Conservation (phyloP, 805 yeast genomes). For the Candida hungchunana region DNA sequence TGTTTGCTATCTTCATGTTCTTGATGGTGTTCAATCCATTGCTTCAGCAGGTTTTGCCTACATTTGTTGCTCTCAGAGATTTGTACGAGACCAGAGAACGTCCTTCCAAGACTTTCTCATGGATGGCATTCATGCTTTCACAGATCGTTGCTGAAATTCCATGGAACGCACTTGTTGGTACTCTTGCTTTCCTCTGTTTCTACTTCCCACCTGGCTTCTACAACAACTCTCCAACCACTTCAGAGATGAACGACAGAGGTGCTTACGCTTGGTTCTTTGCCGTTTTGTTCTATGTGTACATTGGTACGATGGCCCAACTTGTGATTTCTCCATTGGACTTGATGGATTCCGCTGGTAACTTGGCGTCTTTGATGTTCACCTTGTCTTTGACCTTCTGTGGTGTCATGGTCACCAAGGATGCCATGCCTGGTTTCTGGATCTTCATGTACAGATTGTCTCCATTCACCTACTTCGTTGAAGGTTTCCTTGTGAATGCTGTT, state of each 20-base stretch:
- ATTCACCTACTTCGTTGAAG: conserved; percentile 58
- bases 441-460: conserved; percentile 77
- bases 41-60: conserved; percentile 60
- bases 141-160: conserved; percentile 66
- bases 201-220: conserved; percentile 70
- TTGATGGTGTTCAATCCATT: conserved; percentile 51
- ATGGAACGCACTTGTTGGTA: conserved; percentile 57
- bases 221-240: conserved; percentile 8
- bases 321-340: conserved; percentile 55
- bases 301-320: conserved; percentile 55
- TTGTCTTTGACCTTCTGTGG: conserved; percentile 73
- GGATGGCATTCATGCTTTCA: conserved; percentile 58
- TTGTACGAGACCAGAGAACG: conserved; percentile 71
- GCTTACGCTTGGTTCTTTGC: conserved; percentile 36
- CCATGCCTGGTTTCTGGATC: conserved; percentile 71
- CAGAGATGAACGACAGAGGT: conserved; percentile 13
- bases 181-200: conserved; percentile 56
- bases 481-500: conserved; percentile 50
- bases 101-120: conserved; percentile 65
- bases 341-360: conserved; percentile 61
- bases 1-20: conserved; percentile 73
- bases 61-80: conserved; percentile 57
- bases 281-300: conserved; percentile 47
- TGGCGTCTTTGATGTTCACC: conserved; percentile 53
- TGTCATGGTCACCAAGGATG: conserved; percentile 54